Percentiles rank a stretch among this genome's conserved stretches.
phyloP scores from a whole-genome alignment of 1,139 yeast genomes.

The Saccharomyces pastorianus region DNA sequence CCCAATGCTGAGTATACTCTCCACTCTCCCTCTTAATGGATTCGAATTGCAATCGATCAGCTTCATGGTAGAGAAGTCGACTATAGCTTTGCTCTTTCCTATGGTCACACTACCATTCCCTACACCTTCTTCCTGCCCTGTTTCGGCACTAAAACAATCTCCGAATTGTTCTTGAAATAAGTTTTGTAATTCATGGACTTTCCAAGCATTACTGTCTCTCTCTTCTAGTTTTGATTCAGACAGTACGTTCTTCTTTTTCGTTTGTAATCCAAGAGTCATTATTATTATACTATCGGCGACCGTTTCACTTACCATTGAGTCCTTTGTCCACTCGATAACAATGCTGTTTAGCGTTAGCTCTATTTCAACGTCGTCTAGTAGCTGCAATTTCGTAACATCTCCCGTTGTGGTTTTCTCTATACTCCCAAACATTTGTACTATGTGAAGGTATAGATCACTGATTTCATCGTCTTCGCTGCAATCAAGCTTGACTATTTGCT shows the following conservation, averaged over 20 bases:
- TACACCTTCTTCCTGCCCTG: conserved; percentile 27
- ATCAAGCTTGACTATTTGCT: not conserved
- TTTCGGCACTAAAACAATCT: conserved; percentile 44
- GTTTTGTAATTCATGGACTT: conserved; percentile 54
- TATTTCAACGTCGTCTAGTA: not conserved
- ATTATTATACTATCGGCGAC: not conserved
- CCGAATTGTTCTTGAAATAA: conserved; percentile 85
- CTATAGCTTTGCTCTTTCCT: conserved; percentile 65
- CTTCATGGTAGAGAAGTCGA: conserved; percentile 53
- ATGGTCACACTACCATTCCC: conserved; percentile 35
- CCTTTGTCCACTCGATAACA: not conserved
- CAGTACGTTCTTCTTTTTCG: not conserved
- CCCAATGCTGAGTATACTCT: conserved; percentile 71
- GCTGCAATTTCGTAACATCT: not conserved
- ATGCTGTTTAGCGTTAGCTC: not conserved
- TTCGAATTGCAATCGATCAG: conserved; percentile 65
- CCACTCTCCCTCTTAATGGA: conserved; percentile 73
- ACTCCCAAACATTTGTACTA: not conserved
- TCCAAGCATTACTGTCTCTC: conserved; percentile 30
- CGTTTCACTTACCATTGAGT: not conserved
- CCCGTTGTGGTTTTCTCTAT: not conserved
- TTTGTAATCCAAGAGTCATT: not conserved
- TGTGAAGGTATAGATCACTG: not conserved
- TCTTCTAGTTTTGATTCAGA: not conserved
- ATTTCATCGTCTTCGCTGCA: not conserved